Percentiles rank a stretch among this genome's conserved stretches.
Evolutionary conservation across 2,329 filamentous ascomycete genomes (phyloP).

Genomic region (Exophiala sp.): DNA sequence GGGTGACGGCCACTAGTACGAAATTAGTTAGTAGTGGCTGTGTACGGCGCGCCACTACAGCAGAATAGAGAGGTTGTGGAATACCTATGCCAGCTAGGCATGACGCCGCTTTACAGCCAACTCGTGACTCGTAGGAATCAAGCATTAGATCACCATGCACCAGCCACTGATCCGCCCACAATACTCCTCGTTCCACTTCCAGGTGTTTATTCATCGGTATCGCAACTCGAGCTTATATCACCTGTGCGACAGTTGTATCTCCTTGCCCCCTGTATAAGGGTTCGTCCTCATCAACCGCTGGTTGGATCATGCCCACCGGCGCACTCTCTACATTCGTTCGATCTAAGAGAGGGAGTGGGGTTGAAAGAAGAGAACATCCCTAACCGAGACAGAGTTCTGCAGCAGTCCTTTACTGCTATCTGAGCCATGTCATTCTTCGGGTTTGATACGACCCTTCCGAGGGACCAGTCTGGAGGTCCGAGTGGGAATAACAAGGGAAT

Average conservation of each 20-base stretch:
- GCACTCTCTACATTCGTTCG: slow-evolving; percentile 13
- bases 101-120: neutral
- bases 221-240: slow-evolving; percentile 4
- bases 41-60: neutral
- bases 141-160: slow-evolving; percentile 9
- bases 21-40: neutral
- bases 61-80: neutral
- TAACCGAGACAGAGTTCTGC: neutral
- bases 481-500: slow-evolving; percentile 57
- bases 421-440: slow-evolving; percentile 81
- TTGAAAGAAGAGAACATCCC: slow-evolving; percentile 2
- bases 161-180: slow-evolving; percentile 1
- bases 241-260: neutral
- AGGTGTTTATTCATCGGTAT: neutral
- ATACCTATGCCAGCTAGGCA: neutral
- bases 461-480: slow-evolving; percentile 44
- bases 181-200: neutral
- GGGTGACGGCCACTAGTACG: neutral
- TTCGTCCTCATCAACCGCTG: neutral
- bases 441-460: slow-evolving; percentile 65
- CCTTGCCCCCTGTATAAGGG: neutral
- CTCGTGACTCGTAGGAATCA: neutral
- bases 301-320: slow-evolving; percentile 22
- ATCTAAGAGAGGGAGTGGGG: slow-evolving; percentile 27
- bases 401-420: neutral